These are phyloP conservation scores for Tolypocladium sp. DNA, from an alignment of 2,329 filamentous ascomycete species.

Conservation along the genomic window DNA sequence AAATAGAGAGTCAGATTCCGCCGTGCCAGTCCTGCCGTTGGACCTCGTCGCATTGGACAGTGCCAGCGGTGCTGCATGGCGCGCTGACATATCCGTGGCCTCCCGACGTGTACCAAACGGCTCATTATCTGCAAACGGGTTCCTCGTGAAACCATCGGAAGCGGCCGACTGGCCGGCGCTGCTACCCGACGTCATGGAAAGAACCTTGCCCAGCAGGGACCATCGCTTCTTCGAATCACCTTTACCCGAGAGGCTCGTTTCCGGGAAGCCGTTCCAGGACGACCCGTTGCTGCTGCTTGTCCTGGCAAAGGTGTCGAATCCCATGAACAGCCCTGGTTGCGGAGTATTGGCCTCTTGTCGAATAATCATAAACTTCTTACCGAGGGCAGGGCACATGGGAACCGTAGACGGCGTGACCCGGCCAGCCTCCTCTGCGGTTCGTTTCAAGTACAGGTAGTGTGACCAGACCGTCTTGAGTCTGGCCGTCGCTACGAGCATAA, in stretches of 20 bases:
- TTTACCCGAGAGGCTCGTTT: slow-evolving; percentile 15
- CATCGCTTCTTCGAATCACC: slow-evolving; percentile 48
- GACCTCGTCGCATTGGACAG: slow-evolving; percentile 8
- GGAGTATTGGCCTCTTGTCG: slow-evolving; percentile 56
- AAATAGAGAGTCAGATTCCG: slow-evolving; percentile 43
- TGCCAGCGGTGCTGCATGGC: not conserved
- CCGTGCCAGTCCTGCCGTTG: slow-evolving; percentile 25
- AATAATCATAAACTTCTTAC: slow-evolving; percentile 80
- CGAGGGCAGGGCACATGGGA: slow-evolving; percentile 77
- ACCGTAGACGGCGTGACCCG: slow-evolving; percentile 60
- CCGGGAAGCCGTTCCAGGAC: slow-evolving; percentile 14
- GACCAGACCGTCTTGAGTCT: slow-evolving; percentile 67
- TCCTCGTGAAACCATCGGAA: not conserved
- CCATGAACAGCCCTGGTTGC: slow-evolving; percentile 38
- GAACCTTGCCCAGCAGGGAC: slow-evolving; percentile 55
- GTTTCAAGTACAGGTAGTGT: slow-evolving; percentile 68
- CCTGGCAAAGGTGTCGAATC: slow-evolving; percentile 38
- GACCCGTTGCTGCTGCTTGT: slow-evolving; percentile 12
- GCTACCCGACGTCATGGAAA: slow-evolving; percentile 28
- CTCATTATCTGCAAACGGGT: not conserved
- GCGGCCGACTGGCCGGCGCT: not conserved
- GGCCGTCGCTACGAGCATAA: slow-evolving; percentile 58
- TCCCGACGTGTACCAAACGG: slow-evolving; percentile 31
- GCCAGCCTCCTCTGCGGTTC: slow-evolving; percentile 49
- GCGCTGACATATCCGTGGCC: slow-evolving; percentile 26